Evolutionary conservation across 1,139 yeast species (phyloP).

Genomic region (Candida frijolesensis): DNA sequence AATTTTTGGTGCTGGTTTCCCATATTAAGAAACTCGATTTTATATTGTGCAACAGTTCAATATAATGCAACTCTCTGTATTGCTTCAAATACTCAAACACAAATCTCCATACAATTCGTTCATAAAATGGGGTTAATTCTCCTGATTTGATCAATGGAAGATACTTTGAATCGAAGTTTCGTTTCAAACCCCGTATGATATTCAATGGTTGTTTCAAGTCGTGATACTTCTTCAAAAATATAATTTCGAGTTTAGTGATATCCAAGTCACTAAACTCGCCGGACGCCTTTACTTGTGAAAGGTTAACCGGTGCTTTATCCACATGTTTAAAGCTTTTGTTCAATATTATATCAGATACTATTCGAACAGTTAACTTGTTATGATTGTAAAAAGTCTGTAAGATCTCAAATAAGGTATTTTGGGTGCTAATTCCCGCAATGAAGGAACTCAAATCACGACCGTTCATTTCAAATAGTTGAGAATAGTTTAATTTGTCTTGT

Average conservation of each 20-base stretch:
- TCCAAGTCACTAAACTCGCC: constrained; percentile 16
- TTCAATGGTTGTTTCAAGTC: constrained; percentile 34
- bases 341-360: constrained; percentile 31
- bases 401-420: constrained; percentile 30
- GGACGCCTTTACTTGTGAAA: constrained; percentile 1
- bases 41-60: constrained; percentile 24
- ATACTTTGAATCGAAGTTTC: constrained; percentile 27
- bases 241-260: constrained; percentile 23
- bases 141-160: constrained; percentile 29
- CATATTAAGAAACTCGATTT: constrained; percentile 41
- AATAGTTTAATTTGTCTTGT: constrained; percentile 12
- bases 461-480: constrained; percentile 19
- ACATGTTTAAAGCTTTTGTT: constrained; percentile 29
- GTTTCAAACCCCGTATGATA: constrained; percentile 34
- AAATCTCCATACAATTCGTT: constrained; percentile 46
- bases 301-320: constrained; percentile 23
- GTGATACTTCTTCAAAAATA: constrained; percentile 39
- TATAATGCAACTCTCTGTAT: constrained; percentile 27
- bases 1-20: constrained; percentile 33
- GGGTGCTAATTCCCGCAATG: constrained; percentile 24
- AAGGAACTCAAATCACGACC: constrained; percentile 23
- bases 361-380: constrained; percentile 26
- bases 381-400: constrained; percentile 29
- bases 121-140: constrained; percentile 38
- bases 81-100: constrained; percentile 37